Evolutionary conservation across 495 filamentous ascomycete genomes (phyloP), one percentile per base, ranked within the genome.

Genomic region (Jackrogersella multiformis): DNA sequence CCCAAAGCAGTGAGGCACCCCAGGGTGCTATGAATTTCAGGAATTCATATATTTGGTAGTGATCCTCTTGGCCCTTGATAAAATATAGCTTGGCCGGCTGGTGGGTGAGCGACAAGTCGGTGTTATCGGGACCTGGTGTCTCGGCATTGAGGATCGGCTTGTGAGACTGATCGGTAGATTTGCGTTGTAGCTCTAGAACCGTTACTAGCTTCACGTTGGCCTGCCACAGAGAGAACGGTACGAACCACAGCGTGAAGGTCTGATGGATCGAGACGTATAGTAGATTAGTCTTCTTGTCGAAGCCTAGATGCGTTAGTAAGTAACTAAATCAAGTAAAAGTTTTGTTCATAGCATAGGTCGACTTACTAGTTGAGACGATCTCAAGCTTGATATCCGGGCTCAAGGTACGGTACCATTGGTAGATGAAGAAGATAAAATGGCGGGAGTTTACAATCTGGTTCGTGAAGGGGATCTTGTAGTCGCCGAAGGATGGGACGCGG

Each of bases 351-450:
- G n/a, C n/a, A 7, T 16, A 63, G 30, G 15, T 24, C 20, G 24
- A 73, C 81, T 56, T 76, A 92, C 90, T 88, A 20, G 89, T 76
- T 12, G 89, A 91, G 60, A 91, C 81, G 8, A 97, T 79, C 0
- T 84, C 73, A n/a, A 93, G 67, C 20, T 87, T 78, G 45, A 94
- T 91, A n/a, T 80, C 78, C 1, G 93, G 93, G 34, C 86, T 90
- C 72, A 96, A 80, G 66, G 94, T 88, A 72, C 92, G 92, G 76
- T 96, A 95, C 90, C 92, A 96, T 62, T 89, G 90, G 67, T 89
- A 94, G 35, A 96, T 89, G 58, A 84, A 83, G 59, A 80, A 79
- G 24, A 96, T 81, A 16, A 89, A 72, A 72, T 79, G 82, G 39
- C 91, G 82, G 10, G 90, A 89, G 56, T 79, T 77, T 30, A 85